These are phyloP conservation scores for Ciborinia camelliae DNA, from an alignment of 2,329 filamentous ascomycete species.

Conservation along the genomic window DNA sequence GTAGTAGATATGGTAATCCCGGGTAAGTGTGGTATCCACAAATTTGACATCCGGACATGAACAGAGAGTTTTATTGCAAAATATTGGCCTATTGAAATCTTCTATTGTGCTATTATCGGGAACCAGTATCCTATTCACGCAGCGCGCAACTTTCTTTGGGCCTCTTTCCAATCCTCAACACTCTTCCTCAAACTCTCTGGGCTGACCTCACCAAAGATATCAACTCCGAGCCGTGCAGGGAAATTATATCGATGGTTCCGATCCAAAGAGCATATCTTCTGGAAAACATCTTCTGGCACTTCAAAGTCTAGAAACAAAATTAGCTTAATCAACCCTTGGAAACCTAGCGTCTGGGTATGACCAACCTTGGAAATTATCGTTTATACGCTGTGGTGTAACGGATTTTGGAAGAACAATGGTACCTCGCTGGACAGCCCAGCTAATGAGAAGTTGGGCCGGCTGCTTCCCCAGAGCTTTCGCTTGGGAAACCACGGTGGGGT, in stretches of 20 bases:
- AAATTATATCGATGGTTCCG: constrained; percentile 44
- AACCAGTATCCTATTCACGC: not conserved
- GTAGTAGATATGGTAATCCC: not conserved
- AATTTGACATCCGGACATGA: constrained; percentile 5
- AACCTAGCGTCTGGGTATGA: constrained; percentile 5
- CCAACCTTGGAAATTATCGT: constrained; percentile 42
- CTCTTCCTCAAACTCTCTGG: constrained; percentile 40
- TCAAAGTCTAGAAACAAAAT: constrained; percentile 39
- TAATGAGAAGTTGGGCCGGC: constrained; percentile 52
- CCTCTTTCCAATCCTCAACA: constrained; percentile 33
- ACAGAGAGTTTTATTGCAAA: not conserved
- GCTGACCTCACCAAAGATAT: constrained; percentile 45
- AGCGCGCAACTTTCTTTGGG: constrained; percentile 12
- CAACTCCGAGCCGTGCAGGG: constrained; percentile 42
- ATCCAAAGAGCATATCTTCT: constrained; percentile 42
- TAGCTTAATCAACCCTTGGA: not conserved
- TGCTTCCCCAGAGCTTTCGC: constrained; percentile 51
- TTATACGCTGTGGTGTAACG: constrained; percentile 50
- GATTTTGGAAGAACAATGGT: constrained; percentile 54
- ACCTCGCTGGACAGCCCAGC: constrained; percentile 53
- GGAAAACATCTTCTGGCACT: constrained; percentile 40
- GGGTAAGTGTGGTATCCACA: constrained; percentile 10
- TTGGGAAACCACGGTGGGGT: constrained; percentile 48
- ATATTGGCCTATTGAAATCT: not conserved
- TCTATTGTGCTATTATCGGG: not conserved